Base-by-base conservation (phyloP, 495 filamentous ascomycete genomes). In the Penicillium dipodomyicola region DNA sequence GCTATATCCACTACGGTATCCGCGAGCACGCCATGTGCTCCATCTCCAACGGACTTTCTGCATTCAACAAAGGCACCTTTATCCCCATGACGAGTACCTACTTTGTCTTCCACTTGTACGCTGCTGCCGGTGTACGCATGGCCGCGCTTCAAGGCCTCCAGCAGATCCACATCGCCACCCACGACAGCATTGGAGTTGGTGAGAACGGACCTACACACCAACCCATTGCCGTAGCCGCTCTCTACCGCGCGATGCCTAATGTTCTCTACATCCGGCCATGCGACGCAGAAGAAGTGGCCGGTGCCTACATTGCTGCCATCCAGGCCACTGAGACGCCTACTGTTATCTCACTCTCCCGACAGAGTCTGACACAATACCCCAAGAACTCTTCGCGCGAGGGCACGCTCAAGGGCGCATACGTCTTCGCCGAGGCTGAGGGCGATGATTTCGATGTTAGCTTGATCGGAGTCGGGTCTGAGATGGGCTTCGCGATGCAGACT, bases 121-220 rank as follows among this genome's bases (percentile, higher is more conserved):
- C 77, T 1, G 78, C 80, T 3, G 76, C 78, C 1, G 78, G 65
- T 10, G 65, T 82, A 8, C 73, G 80, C 33, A 80, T 83, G 74
- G 76, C 74, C 15, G 78, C 80, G 7, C 67, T 83, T 1, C 69
- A 74, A 44, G 56, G 67, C 14, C 73, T 82, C 22, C 73, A 72
- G 42, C 62, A 67, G 14, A 80, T 83, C 58, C 79, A 82, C 59
- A 67, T 77, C 37, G 80, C 80, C 2, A 83, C 80, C 0, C 80
- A 82, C 65, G 77, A 83, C 68, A 69, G 62, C 14, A 76, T 83
- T 49, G 77, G 66, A 15, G 69, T 64, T 14, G 80, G 79, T 39
- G 71, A 83, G 63, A 72, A 82, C 59, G 80, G 80, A 4, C 80
- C 77, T 1, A 83, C 80, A 3, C 79, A 83, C 61, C 80, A 83